phyloP scores from a whole-genome alignment of 805 yeast genomes.

The Clavispora fructus region DNA sequence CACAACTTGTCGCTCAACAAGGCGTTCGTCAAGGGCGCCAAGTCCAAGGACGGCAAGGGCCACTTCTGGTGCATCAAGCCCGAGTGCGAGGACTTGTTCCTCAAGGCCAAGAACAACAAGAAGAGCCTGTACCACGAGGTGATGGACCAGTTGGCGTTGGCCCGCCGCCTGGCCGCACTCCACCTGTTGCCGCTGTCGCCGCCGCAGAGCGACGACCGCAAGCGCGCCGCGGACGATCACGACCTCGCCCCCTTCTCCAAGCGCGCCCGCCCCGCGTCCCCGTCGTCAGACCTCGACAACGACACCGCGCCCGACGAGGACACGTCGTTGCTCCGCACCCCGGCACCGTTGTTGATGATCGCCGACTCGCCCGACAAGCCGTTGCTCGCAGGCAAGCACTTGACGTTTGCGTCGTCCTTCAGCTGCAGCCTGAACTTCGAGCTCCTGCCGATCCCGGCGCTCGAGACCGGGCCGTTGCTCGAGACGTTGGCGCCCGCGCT shows the following conservation, averaged over 20 bases:
- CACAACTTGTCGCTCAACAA: slow-evolving; percentile 91
- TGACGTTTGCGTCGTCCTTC: slow-evolving; percentile 59
- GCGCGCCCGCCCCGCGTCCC: background rate
- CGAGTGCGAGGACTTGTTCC: slow-evolving; percentile 79
- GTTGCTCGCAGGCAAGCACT: slow-evolving; percentile 34
- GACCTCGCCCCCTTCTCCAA: background rate
- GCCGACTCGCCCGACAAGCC: slow-evolving; percentile 38
- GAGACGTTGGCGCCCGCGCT: slow-evolving; percentile 38
- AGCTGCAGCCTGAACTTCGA: slow-evolving; percentile 63
- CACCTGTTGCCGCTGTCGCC: slow-evolving; percentile 14
- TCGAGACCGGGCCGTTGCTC: slow-evolving; percentile 59
- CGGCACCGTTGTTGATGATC: slow-evolving; percentile 9
- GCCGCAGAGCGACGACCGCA: slow-evolving; percentile 8
- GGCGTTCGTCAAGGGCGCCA: slow-evolving; percentile 85
- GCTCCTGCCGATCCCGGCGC: slow-evolving; percentile 52
- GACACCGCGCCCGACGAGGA: slow-evolving; percentile 7
- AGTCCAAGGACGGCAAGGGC: slow-evolving; percentile 85
- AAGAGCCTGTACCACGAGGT: slow-evolving; percentile 38
- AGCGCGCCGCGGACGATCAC: background rate
- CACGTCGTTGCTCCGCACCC: slow-evolving; percentile 10
- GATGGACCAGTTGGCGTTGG: slow-evolving; percentile 33
- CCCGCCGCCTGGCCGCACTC: slow-evolving; percentile 2
- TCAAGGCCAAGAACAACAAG: slow-evolving; percentile 54
- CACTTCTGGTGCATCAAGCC: slow-evolving; percentile 89
- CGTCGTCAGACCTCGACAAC: background rate